Conservation (phyloP, 2,329 filamentous ascomycete genomes). For the Pseudocercospora musae region DNA sequence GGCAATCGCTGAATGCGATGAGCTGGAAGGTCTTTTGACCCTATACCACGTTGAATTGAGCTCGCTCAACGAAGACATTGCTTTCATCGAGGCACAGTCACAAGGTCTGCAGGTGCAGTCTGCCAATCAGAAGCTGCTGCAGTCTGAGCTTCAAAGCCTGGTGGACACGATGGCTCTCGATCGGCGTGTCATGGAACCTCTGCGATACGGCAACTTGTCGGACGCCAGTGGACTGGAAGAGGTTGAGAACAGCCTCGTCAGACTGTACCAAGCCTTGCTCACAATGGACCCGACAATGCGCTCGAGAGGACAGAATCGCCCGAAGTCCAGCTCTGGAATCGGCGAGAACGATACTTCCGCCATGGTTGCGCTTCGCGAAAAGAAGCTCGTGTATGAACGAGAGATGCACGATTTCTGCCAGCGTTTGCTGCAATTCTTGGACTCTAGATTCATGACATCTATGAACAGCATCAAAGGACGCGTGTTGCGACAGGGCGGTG, state of each 20-base stretch:
- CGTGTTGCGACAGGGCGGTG: slow-evolving; percentile 35
- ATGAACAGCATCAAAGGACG: slow-evolving; percentile 53
- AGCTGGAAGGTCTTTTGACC: slow-evolving; percentile 89
- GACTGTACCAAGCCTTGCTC: slow-evolving; percentile 85
- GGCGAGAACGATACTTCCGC: slow-evolving; percentile 68
- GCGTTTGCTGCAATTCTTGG: slow-evolving; percentile 77
- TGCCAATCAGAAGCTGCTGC: slow-evolving; percentile 90
- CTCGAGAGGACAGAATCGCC: slow-evolving; percentile 45
- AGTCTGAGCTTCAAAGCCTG: slow-evolving; percentile 83
- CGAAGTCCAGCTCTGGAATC: slow-evolving; percentile 53
- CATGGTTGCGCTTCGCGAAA: slow-evolving; percentile 92
- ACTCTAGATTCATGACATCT: slow-evolving; percentile 72
- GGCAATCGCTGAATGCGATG: slow-evolving; percentile 92
- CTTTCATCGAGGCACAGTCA: slow-evolving; percentile 94
- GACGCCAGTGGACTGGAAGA: slow-evolving; percentile 67
- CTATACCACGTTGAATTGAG: slow-evolving; percentile 92
- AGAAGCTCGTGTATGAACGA: slow-evolving; percentile 81
- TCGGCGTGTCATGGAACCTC: slow-evolving; percentile 66
- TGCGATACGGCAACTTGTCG: slow-evolving; percentile 71
- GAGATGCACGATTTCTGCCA: slow-evolving; percentile 75
- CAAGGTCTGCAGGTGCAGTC: slow-evolving; percentile 96
- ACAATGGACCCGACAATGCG: slow-evolving; percentile 85
- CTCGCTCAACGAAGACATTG: slow-evolving; percentile 90
- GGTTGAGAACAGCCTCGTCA: slow-evolving; percentile 73
- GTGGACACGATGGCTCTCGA: slow-evolving; percentile 89